These are phyloP conservation scores for Sporisorium scitamineum DNA, from an alignment of 1,284 basidiomycete genomes.

Conservation along the genomic window DNA sequence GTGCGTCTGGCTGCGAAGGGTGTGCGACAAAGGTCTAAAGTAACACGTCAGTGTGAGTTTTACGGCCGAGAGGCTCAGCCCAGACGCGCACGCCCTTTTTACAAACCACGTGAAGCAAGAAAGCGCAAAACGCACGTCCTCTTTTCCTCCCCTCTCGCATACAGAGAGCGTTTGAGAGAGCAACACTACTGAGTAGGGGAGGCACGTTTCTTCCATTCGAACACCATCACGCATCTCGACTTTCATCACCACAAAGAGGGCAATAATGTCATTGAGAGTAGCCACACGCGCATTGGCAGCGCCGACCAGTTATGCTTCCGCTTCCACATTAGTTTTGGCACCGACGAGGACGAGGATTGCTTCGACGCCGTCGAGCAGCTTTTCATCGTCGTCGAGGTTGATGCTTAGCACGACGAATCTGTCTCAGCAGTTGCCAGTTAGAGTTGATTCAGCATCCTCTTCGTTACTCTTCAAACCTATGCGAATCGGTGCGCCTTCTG, in stretches of 20 bases:
- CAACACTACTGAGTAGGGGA: not conserved
- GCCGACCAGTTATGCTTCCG: not conserved
- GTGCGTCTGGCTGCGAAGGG: too few relatives aligned
- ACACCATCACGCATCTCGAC: not conserved
- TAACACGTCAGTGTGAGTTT: too few relatives aligned
- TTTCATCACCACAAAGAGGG: not conserved
- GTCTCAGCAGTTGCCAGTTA: not conserved
- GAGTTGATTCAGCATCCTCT: not conserved
- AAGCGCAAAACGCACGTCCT: too few relatives aligned
- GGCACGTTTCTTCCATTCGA: not conserved
- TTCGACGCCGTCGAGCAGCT: conserved; percentile 10
- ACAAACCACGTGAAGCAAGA: too few relatives aligned
- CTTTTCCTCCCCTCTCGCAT: too few relatives aligned
- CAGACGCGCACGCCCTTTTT: too few relatives aligned
- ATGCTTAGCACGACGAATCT: not conserved
- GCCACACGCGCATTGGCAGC: conserved; percentile 1
- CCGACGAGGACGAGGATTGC: not conserved
- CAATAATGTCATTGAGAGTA: conserved; percentile 20
- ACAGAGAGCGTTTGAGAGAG: too few relatives aligned
- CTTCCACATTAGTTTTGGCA: not conserved
- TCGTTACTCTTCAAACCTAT: not conserved
- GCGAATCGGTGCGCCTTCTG: not conserved
- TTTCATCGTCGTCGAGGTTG: not conserved
- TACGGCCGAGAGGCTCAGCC: too few relatives aligned
- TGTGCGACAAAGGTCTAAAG: too few relatives aligned